Percentiles rank a stretch among this genome's conserved stretches.
Conservation (phyloP, 202 grass and related monocot genomes). For the Eragrostis tef region DNA sequence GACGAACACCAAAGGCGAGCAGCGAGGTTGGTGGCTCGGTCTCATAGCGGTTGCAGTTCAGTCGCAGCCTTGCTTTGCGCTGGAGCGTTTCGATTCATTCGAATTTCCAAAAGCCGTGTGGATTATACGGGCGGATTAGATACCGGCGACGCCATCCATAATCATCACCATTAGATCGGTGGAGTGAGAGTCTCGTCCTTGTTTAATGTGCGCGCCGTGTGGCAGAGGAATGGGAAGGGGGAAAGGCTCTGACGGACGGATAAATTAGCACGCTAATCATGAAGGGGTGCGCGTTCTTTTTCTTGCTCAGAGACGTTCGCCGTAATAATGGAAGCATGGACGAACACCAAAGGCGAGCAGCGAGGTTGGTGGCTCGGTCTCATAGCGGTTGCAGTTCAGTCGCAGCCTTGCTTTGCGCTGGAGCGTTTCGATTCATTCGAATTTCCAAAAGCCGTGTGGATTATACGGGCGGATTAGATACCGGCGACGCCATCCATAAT, state of each 20-base stretch:
- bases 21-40: slow-evolving; percentile 21
- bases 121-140: slow-evolving; percentile 12
- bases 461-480: slow-evolving; percentile 6
- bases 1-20: background rate
- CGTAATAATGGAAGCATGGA: slow-evolving; percentile 6
- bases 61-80: background rate
- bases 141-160: background rate
- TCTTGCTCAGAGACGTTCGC: background rate
- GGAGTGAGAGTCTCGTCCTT: slow-evolving; percentile 40
- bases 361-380: slow-evolving; percentile 21
- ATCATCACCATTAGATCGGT: slow-evolving; percentile 54
- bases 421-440: slow-evolving; percentile 24
- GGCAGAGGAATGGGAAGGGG: background rate
- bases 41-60: background rate
- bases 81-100: slow-evolving; percentile 18
- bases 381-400: background rate
- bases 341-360: slow-evolving; percentile 4
- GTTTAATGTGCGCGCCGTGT: slow-evolving; percentile 42
- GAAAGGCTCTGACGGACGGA: slow-evolving; percentile 22
- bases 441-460: slow-evolving; percentile 26
- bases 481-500: slow-evolving; percentile 5
- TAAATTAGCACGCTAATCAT: slow-evolving; percentile 51
- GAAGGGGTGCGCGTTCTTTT: no score
- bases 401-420: background rate
- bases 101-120: slow-evolving; percentile 28